Evolutionary conservation across 2,329 filamentous ascomycete species (phyloP), one percentile per base, ranked within the genome.

Genomic region (Fusarium ramigenum): DNA sequence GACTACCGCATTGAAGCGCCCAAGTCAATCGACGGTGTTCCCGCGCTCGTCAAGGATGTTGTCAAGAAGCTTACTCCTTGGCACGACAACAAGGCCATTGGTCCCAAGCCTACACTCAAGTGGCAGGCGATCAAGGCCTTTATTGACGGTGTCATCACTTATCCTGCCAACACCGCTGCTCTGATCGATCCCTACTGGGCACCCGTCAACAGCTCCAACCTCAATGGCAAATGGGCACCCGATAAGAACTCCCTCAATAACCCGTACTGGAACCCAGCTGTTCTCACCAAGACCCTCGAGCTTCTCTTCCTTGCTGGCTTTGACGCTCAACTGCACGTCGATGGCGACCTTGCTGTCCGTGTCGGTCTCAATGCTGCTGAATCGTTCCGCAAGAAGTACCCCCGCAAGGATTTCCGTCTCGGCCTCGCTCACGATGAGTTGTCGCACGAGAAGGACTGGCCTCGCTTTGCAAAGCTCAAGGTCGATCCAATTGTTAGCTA

Each of bases 101-200:
- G 56, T 0, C 69, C 75, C 7, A 70, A 71, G 40, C 78, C 78
- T 2, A 61, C 73, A 0, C 66, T 79, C 2, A 79, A 79, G 46
- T 79, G 76, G 75, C 78, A 79, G 32, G 74, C 78, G 4, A 62
- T 79, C 64, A 79, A 79, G 69, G 72, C 74, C 4, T 79, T 75
- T 12, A 66, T 79, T 23, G 78, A 79, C 15, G 77, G 77, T 7
- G 75, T 79, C 43, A 79, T 79, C 14, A 73, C 74, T 1, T 79
- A 79, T 42, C 77, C 78, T 2, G 70, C 77, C 32, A 79, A 78
- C 34, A 79, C 78, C 1, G 78, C 76, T 2, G 77, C 76, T 9
- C 59, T 79, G 4, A 74, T 79, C 18, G 76, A 79, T 25, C 78
- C 78, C 1, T 79, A 79, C 40, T 72, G 72, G 65, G 50, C 59